phyloP scores from a whole-genome alignment of 805 yeast species.

The Tetrapisispora pingtungensis region DNA sequence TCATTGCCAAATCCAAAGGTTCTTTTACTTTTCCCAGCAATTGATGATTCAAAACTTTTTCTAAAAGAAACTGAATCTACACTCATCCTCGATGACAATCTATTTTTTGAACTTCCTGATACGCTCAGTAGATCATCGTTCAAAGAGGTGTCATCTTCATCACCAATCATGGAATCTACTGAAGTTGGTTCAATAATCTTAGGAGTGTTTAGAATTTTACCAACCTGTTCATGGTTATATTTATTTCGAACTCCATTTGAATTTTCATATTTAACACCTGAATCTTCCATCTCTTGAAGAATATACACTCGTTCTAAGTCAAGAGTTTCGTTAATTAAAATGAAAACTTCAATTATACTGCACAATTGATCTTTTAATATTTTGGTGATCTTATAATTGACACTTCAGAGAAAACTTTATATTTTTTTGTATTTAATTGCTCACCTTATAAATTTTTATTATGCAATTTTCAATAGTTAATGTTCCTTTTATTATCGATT shows the following conservation, averaged over 20 bases:
- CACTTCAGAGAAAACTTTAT: no score
- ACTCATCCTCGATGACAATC: constrained; percentile 15
- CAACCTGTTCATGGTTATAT: background rate
- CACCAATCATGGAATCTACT: constrained; percentile 8
- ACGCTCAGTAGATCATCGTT: constrained; percentile 30
- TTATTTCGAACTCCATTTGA: no score
- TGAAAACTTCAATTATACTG: no score
- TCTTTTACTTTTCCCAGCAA: constrained; percentile 10
- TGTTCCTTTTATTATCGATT: background rate
- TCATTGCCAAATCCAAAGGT: constrained; percentile 17
- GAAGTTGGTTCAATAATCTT: constrained; percentile 3
- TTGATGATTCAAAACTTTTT: constrained; percentile 28
- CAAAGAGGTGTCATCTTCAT: constrained; percentile 18
- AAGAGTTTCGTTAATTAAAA: no score
- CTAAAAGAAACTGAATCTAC: constrained; percentile 19
- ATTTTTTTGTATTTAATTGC: no score
- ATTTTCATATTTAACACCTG: background rate
- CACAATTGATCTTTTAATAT: no score
- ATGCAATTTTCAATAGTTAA: background rate
- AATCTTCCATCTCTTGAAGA: background rate
- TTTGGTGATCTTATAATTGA: no score
- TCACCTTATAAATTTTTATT: no score
- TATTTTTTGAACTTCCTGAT: constrained; percentile 12
- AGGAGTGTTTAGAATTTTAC: background rate
- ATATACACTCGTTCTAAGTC: no score